Evolutionary conservation across 1,139 yeast species (phyloP).

Genomic region (Diutina rugosa): DNA sequence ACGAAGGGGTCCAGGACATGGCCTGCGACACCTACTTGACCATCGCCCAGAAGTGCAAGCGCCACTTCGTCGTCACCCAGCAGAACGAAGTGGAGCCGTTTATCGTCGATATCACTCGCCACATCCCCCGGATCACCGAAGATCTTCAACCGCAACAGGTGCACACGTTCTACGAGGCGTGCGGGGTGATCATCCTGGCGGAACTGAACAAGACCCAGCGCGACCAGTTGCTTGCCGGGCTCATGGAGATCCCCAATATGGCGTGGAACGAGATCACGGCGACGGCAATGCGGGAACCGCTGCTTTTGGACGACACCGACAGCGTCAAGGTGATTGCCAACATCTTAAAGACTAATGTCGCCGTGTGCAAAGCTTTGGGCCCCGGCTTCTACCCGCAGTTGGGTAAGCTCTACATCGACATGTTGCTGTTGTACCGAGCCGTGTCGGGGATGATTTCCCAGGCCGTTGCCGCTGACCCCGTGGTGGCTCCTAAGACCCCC

Average conservation of each 20-base stretch:
- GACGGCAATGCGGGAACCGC: slow-evolving; percentile 85
- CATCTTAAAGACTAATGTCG: slow-evolving; percentile 85
- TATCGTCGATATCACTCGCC: slow-evolving; percentile 76
- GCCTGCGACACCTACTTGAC: slow-evolving; percentile 98
- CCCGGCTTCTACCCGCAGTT: slow-evolving; percentile 85
- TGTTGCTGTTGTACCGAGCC: slow-evolving; percentile 81
- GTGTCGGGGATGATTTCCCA: slow-evolving; percentile 83
- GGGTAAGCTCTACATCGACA: slow-evolving; percentile 75
- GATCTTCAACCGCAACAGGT: slow-evolving; percentile 96
- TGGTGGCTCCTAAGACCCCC: slow-evolving; percentile 89
- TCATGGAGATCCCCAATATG: slow-evolving; percentile 85
- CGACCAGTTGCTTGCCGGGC: slow-evolving; percentile 59
- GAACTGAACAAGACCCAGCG: slow-evolving; percentile 53
- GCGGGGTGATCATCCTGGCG: slow-evolving; percentile 88
- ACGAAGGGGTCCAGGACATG: slow-evolving; percentile 99
- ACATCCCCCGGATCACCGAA: slow-evolving; percentile 74
- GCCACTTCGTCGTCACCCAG: slow-evolving; percentile 86
- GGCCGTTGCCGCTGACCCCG: slow-evolving; percentile 67
- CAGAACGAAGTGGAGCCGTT: slow-evolving; percentile 85
- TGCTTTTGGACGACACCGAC: slow-evolving; percentile 68
- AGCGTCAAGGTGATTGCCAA: slow-evolving; percentile 88
- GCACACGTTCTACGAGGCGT: slow-evolving; percentile 94
- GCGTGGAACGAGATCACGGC: slow-evolving; percentile 90
- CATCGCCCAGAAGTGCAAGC: slow-evolving; percentile 87
- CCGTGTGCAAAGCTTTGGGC: slow-evolving; percentile 88